Conservation (phyloP, 169 alveolate species). For the Eimeria praecox region DNA sequence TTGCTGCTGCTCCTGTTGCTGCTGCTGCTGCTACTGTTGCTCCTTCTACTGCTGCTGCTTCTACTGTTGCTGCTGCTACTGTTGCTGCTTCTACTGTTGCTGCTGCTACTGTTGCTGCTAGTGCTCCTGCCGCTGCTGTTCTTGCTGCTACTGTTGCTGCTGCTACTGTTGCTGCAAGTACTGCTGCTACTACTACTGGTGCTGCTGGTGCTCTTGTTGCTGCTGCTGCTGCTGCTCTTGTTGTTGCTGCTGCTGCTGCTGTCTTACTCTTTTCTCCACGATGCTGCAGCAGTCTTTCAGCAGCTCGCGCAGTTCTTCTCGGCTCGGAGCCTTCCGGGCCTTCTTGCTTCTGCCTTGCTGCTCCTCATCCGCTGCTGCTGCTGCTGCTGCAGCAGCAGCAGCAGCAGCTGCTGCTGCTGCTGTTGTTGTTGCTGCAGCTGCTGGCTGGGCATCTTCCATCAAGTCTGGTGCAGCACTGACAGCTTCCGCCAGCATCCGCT, state of each 20-base stretch:
- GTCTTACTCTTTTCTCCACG: slow-evolving; percentile 29
- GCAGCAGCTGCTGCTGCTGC: neutral
- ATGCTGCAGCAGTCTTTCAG: slow-evolving; percentile 27
- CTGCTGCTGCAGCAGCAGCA: neutral
- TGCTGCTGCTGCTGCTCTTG: neutral
- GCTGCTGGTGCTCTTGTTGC: neutral
- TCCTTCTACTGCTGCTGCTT: neutral
- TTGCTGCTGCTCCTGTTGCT: neutral
- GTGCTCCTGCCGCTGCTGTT: slow-evolving; percentile 6
- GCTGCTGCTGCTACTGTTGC: neutral
- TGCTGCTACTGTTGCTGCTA: neutral
- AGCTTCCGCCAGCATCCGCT: neutral
- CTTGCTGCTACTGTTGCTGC: neutral
- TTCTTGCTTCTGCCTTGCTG: neutral
- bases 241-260: neutral
- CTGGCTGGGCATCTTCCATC: neutral
- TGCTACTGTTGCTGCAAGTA: neutral
- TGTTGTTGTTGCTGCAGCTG: slow-evolving; percentile 34
- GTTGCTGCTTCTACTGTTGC: neutral
- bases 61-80: neutral
- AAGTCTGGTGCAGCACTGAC: neutral
- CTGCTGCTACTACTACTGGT: neutral
- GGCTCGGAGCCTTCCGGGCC: slow-evolving; percentile 28
- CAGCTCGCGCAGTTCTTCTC: neutral
- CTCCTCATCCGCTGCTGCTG: neutral